Base-by-base conservation (phyloP, 805 yeast species). In the Schwanniomyces vanrijiae region DNA sequence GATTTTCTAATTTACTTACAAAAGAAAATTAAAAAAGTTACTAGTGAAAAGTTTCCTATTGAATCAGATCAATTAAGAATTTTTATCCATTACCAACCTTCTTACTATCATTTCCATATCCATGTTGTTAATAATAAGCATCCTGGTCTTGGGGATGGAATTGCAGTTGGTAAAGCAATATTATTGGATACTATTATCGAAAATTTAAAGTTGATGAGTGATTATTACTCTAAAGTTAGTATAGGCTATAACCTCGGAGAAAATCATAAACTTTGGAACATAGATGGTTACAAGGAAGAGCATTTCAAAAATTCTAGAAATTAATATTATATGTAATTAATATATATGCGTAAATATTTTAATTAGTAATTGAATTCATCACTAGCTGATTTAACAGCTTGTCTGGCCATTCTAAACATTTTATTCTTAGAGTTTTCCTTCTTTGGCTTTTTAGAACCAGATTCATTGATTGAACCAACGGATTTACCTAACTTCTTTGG, bases 71-170 rank as follows among this genome's bases (percentile, higher is more conserved):
- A 83, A 55, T 62, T 94, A 54, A 78, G 96, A 48, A 62, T 90
- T 1, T 94, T 88, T 60, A 77, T 94, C 42, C 99, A 94, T 70
- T 88, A 94, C 65, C 98, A 91, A 55, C 99, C 99, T 0, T 87
- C 96, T 0, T 94, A 92, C 64, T 94, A 94, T 61, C 98, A 94
- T 60, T 86, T 94, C 73, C 99, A 94, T 62, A 78, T 94, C 14
- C 99, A 94, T 63, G 84, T 89, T 14, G 96, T 90, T 16, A 86
- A 88, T 57, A 74, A 87, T 5, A 74, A 67, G 16, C 88, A 88
- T 55, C 81, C 81, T 1, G 88, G 94, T 1, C 57, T 85, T 45
- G 83, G 90, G 40, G 77, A 78, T 53, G 82, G 95, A 40, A 77
- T 88, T 57, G 66, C 81, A 5, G 79, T 77, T 2, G 98, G 98